phyloP scores from a whole-genome alignment of 2,329 filamentous ascomycete species.

The Sphaerulina musiva region DNA sequence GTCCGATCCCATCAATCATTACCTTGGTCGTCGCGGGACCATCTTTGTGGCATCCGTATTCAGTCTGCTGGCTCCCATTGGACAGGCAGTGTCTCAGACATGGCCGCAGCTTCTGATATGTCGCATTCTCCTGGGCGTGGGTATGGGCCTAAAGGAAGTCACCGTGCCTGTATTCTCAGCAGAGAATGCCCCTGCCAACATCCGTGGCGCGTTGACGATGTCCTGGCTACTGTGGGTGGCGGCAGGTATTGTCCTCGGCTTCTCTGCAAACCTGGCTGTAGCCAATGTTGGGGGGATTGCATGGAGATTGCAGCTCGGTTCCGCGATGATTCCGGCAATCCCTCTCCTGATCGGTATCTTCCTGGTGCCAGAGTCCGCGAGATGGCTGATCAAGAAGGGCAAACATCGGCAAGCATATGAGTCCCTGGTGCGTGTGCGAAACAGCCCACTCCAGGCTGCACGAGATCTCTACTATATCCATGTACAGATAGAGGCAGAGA shows the following conservation, averaged over 20 bases:
- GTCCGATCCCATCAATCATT: constrained; percentile 42
- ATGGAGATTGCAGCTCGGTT: constrained; percentile 57
- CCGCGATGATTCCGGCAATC: constrained; percentile 59
- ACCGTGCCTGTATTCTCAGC: constrained; percentile 39
- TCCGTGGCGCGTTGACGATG: constrained; percentile 37
- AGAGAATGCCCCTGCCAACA: constrained; percentile 43
- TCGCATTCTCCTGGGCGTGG: constrained; percentile 63
- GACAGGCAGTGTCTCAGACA: constrained; percentile 57
- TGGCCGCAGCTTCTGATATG: constrained; percentile 65
- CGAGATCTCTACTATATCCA: constrained; percentile 30
- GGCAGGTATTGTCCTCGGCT: constrained; percentile 60
- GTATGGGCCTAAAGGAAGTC: constrained; percentile 36
- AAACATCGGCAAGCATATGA: constrained; percentile 33
- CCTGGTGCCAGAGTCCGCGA: constrained; percentile 40
- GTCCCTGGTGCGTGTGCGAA: constrained; percentile 39
- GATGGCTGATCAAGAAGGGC: constrained; percentile 26
- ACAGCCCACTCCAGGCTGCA: constrained; percentile 28
- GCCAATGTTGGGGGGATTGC: constrained; percentile 47
- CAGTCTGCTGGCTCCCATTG: constrained; percentile 58
- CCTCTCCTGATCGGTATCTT: constrained; percentile 47
- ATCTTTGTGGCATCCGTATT: constrained; percentile 34
- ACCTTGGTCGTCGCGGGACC: constrained; percentile 32
- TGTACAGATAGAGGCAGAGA: constrained; percentile 24
- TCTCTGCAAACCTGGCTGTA: constrained; percentile 49
- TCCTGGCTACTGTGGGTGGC: constrained; percentile 39